Evolutionary conservation across 192 early-diverging fungal species (phyloP).

Genomic region (Allomyces arbusculus): DNA sequence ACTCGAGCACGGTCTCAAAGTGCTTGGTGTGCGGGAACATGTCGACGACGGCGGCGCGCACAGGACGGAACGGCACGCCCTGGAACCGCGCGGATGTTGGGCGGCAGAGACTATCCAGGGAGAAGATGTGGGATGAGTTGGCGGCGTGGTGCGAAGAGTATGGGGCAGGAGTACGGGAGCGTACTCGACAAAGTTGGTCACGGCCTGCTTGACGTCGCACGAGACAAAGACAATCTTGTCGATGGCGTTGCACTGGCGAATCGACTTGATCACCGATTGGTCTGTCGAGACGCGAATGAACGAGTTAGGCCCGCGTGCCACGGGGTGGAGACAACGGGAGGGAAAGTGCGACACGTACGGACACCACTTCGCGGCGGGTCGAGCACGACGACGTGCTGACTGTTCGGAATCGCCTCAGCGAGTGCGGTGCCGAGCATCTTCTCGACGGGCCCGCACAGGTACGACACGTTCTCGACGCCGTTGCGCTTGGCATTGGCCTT

Average conservation of each 20-base stretch:
- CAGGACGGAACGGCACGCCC: constrained; percentile 37
- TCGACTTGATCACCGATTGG: constrained; percentile 32
- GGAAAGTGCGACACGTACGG: constrained; percentile 2
- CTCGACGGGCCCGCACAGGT: constrained; percentile 35
- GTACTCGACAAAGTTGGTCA: constrained; percentile 42
- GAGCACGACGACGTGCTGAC: constrained; percentile 37
- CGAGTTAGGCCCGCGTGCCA: not conserved
- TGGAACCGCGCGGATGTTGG: constrained; percentile 38
- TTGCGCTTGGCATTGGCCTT: constrained; percentile 36
- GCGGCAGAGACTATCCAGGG: constrained; percentile 32
- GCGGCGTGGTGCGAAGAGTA: not conserved
- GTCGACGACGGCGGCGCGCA: constrained; percentile 37
- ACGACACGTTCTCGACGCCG: constrained; percentile 33
- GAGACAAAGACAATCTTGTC: constrained; percentile 42
- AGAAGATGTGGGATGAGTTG: constrained; percentile 1
- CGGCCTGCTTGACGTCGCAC: constrained; percentile 37
- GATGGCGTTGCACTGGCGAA: constrained; percentile 31
- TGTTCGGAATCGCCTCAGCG: constrained; percentile 11
- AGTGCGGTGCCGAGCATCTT: constrained; percentile 20
- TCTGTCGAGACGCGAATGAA: constrained; percentile 23
- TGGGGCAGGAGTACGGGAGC: constrained; percentile 7
- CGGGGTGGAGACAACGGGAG: not conserved
- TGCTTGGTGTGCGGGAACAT: constrained; percentile 54
- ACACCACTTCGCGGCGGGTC: constrained; percentile 40
- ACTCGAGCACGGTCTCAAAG: constrained; percentile 47